Evolutionary conservation across 2,329 filamentous ascomycete genomes (phyloP).

Genomic region (Fusarium foetens): DNA sequence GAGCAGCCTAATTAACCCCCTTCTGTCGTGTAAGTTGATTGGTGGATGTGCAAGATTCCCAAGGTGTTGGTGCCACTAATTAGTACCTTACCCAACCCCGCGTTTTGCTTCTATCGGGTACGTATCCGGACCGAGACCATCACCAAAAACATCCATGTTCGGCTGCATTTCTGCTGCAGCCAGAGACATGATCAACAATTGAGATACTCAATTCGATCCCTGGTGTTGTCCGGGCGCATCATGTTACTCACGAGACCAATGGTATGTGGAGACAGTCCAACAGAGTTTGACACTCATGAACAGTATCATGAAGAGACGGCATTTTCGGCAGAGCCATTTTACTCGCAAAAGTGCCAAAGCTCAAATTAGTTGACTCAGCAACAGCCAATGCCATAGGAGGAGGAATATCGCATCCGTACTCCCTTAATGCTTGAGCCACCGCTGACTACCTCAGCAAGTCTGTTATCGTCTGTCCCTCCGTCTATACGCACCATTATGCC

Average conservation of each 20-base stretch:
- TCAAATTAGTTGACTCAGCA: neutral
- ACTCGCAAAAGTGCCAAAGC: neutral
- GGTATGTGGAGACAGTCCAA: neutral
- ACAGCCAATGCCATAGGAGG: neutral
- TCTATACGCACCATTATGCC: neutral
- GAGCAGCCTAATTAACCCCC: slow-evolving; percentile 2
- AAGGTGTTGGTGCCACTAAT: slow-evolving; percentile 10
- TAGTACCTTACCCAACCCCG: slow-evolving; percentile 16
- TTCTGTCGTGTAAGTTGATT: slow-evolving; percentile 46
- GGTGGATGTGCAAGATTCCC: slow-evolving; percentile 30
- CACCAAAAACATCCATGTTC: slow-evolving; percentile 16
- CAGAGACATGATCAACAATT: slow-evolving; percentile 26
- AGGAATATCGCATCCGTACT: neutral
- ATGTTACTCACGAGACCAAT: slow-evolving; percentile 8
- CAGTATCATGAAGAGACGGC: neutral
- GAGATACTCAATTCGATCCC: slow-evolving; percentile 16
- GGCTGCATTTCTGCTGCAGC: slow-evolving; percentile 20
- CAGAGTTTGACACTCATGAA: neutral
- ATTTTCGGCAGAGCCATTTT: neutral
- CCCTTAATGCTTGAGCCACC: neutral
- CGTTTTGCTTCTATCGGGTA: slow-evolving; percentile 31
- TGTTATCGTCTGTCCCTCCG: neutral
- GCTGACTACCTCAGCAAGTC: neutral
- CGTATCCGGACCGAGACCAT: slow-evolving; percentile 25
- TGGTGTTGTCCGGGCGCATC: neutral